Conservation (phyloP, 768 basidiomycete species). For the Stropharia rugosoannulata region DNA sequence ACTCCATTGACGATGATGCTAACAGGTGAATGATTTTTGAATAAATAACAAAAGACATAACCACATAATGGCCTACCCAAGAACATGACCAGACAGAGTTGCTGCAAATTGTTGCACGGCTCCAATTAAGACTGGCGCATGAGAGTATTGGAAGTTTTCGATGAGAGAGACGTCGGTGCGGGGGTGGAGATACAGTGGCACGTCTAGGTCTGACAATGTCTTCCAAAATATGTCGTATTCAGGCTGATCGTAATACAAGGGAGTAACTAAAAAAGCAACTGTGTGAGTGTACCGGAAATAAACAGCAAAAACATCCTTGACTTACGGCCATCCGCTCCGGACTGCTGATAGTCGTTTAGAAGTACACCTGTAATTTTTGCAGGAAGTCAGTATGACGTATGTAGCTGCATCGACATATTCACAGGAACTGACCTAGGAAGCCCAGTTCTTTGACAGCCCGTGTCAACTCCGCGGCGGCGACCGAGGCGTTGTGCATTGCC, state of each 20-base stretch:
- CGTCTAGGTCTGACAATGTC: conserved; percentile 34
- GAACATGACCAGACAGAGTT: conserved; percentile 38
- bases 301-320: not conserved
- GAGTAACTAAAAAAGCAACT: conserved; percentile 23
- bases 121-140: conserved; percentile 32
- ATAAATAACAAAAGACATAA: not conserved
- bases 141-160: conserved; percentile 23
- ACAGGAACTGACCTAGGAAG: conserved; percentile 27
- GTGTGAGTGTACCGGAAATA: not conserved
- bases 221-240: conserved; percentile 39
- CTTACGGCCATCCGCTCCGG: conserved; percentile 36
- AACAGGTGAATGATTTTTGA: not conserved
- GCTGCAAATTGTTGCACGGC: conserved; percentile 36
- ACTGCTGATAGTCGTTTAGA: conserved; percentile 44
- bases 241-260: conserved; percentile 37
- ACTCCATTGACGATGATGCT: conserved; percentile 37
- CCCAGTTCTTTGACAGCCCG: conserved; percentile 39
- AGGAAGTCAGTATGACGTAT: not conserved
- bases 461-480: conserved; percentile 37
- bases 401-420: not conserved
- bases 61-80: conserved; percentile 25
- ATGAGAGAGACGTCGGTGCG: conserved; percentile 28
- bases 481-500: conserved; percentile 44
- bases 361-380: conserved; percentile 27
- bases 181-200: conserved; percentile 40